phyloP scores from a whole-genome alignment of 768 basidiomycete species.

The Panaeolus cyanescens region DNA sequence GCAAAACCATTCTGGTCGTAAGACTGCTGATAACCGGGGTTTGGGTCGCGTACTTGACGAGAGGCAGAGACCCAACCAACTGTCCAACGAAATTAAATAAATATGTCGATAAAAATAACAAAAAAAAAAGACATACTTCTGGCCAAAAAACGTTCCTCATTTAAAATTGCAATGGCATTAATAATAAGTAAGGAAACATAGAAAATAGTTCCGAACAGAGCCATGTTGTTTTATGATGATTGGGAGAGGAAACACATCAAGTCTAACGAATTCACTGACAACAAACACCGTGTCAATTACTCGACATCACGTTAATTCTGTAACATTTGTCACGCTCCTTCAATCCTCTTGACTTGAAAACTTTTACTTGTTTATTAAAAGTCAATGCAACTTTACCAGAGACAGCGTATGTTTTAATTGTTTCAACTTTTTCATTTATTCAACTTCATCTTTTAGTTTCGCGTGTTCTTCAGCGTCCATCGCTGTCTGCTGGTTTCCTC shows the following conservation, averaged over 20 bases:
- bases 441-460: conserved; percentile 7
- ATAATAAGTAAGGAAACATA: conserved; percentile 87
- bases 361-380: background rate
- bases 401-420: conserved; percentile 20
- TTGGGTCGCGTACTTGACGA: conserved; percentile 59
- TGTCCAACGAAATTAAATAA: conserved; percentile 31
- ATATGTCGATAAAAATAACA: conserved; percentile 3
- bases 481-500: conserved; percentile 8
- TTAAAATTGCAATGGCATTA: conserved; percentile 94
- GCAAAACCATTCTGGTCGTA: conserved; percentile 68
- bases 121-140: conserved; percentile 61
- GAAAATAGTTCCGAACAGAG: conserved; percentile 71
- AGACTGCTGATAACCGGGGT: conserved; percentile 60
- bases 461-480: conserved; percentile 13
- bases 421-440: background rate
- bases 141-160: conserved; percentile 94
- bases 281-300: background rate
- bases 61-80: conserved; percentile 86
- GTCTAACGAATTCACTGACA: background rate
- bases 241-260: no score
- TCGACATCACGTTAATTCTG: background rate
- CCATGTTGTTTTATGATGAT: conserved; percentile 33
- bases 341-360: conserved; percentile 8
- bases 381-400: conserved; percentile 30
- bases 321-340: background rate